Conservation (phyloP, 257 asterid species). For the Vinca minor region DNA sequence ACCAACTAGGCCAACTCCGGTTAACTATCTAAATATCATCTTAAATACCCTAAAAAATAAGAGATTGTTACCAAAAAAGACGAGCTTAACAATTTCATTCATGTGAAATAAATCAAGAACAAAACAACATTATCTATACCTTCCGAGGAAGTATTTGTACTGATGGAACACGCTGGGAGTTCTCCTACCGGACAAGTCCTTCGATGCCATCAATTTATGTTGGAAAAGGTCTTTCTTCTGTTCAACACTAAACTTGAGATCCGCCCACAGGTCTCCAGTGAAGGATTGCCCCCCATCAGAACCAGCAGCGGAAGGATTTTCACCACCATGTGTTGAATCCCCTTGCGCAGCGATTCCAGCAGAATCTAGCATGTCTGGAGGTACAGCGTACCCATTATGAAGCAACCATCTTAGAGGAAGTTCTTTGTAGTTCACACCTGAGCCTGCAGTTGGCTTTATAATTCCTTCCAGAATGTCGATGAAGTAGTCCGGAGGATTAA, state of each 20-base stretch:
- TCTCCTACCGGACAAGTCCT: constrained; percentile 56
- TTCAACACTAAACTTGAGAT: constrained; percentile 51
- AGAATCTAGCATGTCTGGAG: constrained; percentile 81
- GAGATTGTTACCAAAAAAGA: not conserved
- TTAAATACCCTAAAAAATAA: not conserved
- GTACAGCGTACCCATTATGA: constrained; percentile 91
- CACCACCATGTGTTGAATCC: constrained; percentile 46
- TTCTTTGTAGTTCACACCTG: constrained; percentile 64
- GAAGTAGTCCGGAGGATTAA: constrained; percentile 94
- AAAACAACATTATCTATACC: constrained; percentile 37
- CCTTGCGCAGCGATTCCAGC: constrained; percentile 46
- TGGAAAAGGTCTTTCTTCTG: constrained; percentile 54
- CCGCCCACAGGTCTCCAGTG: constrained; percentile 73
- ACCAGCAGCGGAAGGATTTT: constrained; percentile 26
- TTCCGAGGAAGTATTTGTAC: constrained; percentile 70
- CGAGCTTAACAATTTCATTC: not conserved
- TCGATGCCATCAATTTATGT: constrained; percentile 42
- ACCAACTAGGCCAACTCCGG: too few relatives aligned
- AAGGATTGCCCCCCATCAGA: constrained; percentile 44
- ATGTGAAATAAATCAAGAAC: not conserved
- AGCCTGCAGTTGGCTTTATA: constrained; percentile 40
- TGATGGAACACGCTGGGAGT: constrained; percentile 53
- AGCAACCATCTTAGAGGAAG: constrained; percentile 99
- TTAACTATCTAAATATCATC: too few relatives aligned
- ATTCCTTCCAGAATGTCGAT: constrained; percentile 94